These are phyloP conservation scores for Quercus tomentella DNA, from an alignment of 331 rosid genomes.

Conservation along the genomic window DNA sequence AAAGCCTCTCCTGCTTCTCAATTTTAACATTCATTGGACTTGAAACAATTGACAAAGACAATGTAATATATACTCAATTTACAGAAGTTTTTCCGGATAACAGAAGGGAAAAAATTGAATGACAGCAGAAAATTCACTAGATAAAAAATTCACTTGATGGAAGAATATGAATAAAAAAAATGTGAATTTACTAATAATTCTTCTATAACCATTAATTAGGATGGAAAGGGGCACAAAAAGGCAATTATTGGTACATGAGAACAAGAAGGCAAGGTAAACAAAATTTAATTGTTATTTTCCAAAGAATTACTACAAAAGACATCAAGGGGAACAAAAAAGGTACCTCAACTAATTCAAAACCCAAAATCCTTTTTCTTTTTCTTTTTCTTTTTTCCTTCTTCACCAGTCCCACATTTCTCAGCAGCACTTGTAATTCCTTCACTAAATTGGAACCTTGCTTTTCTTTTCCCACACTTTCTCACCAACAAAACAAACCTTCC, in stretches of 20 bases:
- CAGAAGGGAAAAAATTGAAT: too few species aligned
- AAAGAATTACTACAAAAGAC: not conserved
- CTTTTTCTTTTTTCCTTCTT: not conserved
- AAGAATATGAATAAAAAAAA: too few species aligned
- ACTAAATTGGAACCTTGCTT: not conserved
- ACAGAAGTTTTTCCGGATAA: too few species aligned
- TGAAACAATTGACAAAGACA: too few species aligned
- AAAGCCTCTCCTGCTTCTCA: too few species aligned
- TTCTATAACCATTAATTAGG: not conserved
- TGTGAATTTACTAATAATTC: too few species aligned
- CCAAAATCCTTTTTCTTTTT: not conserved
- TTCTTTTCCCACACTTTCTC: not conserved
- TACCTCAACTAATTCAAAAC: conserved; percentile 2
- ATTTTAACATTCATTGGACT: too few species aligned
- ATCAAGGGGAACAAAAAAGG: not conserved
- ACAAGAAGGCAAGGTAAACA: not conserved
- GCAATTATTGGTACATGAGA: not conserved
- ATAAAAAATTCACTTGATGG: too few species aligned
- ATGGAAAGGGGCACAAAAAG: not conserved
- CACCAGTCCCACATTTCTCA: not conserved
- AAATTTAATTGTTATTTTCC: not conserved
- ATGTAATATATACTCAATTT: too few species aligned
- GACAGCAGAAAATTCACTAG: too few species aligned
- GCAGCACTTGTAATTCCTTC: not conserved
- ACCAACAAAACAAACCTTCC: not conserved